Evolutionary conservation across 2,329 filamentous ascomycete species (phyloP), one percentile per base, ranked within the genome.

Genomic region (Knoxdaviesia proteae): DNA sequence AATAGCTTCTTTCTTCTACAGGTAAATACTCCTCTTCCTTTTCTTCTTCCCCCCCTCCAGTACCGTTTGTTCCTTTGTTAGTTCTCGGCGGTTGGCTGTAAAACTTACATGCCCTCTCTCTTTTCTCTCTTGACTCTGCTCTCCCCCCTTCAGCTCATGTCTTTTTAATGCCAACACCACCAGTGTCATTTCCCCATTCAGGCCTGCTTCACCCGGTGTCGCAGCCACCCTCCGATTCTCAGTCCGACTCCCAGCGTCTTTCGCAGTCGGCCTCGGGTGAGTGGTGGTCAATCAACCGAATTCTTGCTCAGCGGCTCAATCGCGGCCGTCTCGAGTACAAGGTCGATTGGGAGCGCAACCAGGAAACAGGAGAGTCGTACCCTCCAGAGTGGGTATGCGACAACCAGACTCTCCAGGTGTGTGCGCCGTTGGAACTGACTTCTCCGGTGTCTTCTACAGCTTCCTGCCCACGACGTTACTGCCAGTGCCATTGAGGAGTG

Each of bases 401-500:
- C 39, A 8, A 29, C n/a, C 32, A 20, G 6, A 38, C 34, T 39
- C 8, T 34, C 36, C 32, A 20, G 20, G 20, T 20, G 20, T 20
- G 20, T 20, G 2, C 20, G 20, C 20, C 33, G 7, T n/a, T 35
- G 38, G 36, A 41, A 6, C 40, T 58, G 53, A 50, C 50, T 39
- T 20, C 34, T 34, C 11, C 33, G 6, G n/a, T 20, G 5, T 11
- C 30, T 32, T 37, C 32, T 10, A 8, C 11, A 49, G 49, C 36
- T 44, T 5, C 38, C 40, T 2, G 45, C 44, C 30, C 37, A 38
- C 41, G 53, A 59, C 40, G 56, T 62, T 9, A 59, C 54, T 6
- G 40, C 48, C 20, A 48, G 43, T 32, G 57, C 56, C 34, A 49
- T 51, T 34, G 42, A 50, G 30, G 59, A 61, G 39, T 63, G 61